Base-by-base conservation (phyloP, 2,329 filamentous ascomycete species). In the Cladobotryum protrusum region DNA sequence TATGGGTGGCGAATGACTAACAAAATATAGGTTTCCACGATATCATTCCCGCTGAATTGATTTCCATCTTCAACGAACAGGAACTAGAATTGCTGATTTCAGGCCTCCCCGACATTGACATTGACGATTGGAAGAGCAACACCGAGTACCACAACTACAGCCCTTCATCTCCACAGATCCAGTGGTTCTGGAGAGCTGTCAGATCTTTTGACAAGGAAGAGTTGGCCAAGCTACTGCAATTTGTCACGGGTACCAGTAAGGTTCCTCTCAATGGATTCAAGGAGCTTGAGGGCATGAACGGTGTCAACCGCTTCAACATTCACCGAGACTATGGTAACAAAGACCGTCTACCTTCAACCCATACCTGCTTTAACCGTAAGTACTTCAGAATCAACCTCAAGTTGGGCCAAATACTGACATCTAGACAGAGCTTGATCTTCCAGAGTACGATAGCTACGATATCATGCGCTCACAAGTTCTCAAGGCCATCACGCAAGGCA, bases 321-420 rank as follows among this genome's bases (percentile, higher is more conserved):
- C 93, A 99, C 67, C 89, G 93, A 57, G 93, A 97, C 70, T 96
- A 95, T 71, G 91, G 92, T 61, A 92, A 87, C 75, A 97, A 96
- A 72, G 89, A 96, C 64, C 87, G 93, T 58, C 78, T 99, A 57
- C 93, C 93, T 50, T 95, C 89, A 61, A 96, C 91, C 61, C 95
- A 99, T 70, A 99, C 93, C 56, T 99, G 93, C 77, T 99, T 99
- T 74, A 99, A 99, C 69, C 93, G 90, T 96, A 82, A 86, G 89
- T 86, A 9, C 5, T 37, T 3, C 24, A 13, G 8, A 4, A 14
- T 40, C 49, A 13, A 39, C 35, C 9, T 15, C 13, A 11, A 11
- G 14, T 49, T 40, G 47, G 19, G 24, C 32, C 46, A 57, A 69
- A 20, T 57, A 57, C 70, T 77, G 62, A 78, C 60, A 57, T 52